Conservation (phyloP, 2,329 filamentous ascomycete genomes). For the Neocatenulostroma microsporum region DNA sequence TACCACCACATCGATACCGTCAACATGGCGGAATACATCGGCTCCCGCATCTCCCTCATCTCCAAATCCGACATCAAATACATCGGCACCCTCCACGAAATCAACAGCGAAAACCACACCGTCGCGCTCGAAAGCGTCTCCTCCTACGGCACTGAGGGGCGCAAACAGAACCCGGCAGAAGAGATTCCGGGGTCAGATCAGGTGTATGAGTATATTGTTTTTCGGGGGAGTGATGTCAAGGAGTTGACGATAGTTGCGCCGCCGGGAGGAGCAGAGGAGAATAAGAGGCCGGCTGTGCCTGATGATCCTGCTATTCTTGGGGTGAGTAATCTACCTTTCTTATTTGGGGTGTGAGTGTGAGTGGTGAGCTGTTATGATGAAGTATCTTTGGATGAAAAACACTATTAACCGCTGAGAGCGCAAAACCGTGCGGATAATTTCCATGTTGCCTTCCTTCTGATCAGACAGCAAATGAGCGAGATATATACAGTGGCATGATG, state of each 20-base stretch:
- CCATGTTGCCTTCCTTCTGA: conserved; percentile 99
- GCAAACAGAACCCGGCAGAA: conserved; percentile 66
- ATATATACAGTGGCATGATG: too few species aligned
- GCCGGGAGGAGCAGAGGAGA: conserved; percentile 44
- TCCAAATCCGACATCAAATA: conserved; percentile 97
- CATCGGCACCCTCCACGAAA: conserved; percentile 58
- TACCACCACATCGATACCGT: too few species aligned
- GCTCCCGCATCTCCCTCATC: conserved; percentile 90
- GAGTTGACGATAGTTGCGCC: conserved; percentile 89
- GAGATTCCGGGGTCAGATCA: conserved; percentile 78
- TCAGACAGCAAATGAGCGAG: conserved; percentile 10
- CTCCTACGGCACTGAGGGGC: conserved; percentile 89
- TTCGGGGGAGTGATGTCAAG: conserved; percentile 96
- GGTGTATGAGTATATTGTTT: conserved; percentile 97
- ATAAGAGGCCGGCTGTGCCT: conserved; percentile 68
- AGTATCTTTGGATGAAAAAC: conserved; percentile 96
- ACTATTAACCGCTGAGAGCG: conserved; percentile 80
- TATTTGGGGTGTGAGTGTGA: too few species aligned
- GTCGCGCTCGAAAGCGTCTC: conserved; percentile 95
- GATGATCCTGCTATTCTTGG: conserved; percentile 95
- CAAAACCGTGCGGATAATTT: conserved; percentile 94
- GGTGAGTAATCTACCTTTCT: conserved; percentile 59
- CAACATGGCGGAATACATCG: conserved; percentile 55
- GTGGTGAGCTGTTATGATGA: conserved; percentile 77
- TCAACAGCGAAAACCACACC: conserved; percentile 94